phyloP scores from a whole-genome alignment of 805 yeast genomes.

The Saccharomycopsis malanga region DNA sequence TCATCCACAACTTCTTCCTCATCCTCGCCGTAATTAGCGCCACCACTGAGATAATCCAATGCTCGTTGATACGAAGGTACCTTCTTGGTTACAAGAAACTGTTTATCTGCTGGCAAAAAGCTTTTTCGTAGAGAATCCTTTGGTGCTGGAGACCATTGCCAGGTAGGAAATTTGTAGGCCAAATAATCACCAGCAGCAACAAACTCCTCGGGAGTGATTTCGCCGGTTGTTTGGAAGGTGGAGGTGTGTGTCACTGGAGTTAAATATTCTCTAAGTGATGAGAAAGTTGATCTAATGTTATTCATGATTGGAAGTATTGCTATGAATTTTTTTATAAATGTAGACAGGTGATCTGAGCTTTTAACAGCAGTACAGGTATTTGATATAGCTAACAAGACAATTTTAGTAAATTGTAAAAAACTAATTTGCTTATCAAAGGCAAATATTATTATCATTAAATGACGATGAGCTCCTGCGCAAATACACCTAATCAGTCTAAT shows the following conservation, averaged over 20 bases:
- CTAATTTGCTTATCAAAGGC: too few relatives aligned
- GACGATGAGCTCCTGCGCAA: too few relatives aligned
- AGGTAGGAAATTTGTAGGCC: slow-evolving; percentile 88
- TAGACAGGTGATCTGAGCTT: too few relatives aligned
- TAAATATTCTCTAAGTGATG: slow-evolving; percentile 82
- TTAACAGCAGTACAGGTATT: too few relatives aligned
- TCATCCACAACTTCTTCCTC: slow-evolving; percentile 37
- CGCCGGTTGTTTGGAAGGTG: slow-evolving; percentile 79
- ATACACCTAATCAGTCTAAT: too few relatives aligned
- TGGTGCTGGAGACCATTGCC: slow-evolving; percentile 81
- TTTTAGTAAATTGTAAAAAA: too few relatives aligned
- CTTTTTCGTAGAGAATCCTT: slow-evolving; percentile 43
- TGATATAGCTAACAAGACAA: too few relatives aligned
- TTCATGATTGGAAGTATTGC: slow-evolving; percentile 15
- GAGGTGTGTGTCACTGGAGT: slow-evolving; percentile 89
- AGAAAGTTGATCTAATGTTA: slow-evolving; percentile 62
- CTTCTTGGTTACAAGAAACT: slow-evolving; percentile 77
- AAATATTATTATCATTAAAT: too few relatives aligned
- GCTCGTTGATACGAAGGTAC: slow-evolving; percentile 84
- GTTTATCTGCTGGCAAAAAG: slow-evolving; percentile 82
- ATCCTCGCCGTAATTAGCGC: slow-evolving; percentile 33
- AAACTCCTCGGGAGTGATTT: slow-evolving; percentile 93
- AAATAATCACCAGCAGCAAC: slow-evolving; percentile 91
- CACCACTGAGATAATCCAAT: slow-evolving; percentile 34
- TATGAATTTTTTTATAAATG: too few relatives aligned